Base-by-base conservation (phyloP, 208 protist species). In the Leishmania tropica region DNA sequence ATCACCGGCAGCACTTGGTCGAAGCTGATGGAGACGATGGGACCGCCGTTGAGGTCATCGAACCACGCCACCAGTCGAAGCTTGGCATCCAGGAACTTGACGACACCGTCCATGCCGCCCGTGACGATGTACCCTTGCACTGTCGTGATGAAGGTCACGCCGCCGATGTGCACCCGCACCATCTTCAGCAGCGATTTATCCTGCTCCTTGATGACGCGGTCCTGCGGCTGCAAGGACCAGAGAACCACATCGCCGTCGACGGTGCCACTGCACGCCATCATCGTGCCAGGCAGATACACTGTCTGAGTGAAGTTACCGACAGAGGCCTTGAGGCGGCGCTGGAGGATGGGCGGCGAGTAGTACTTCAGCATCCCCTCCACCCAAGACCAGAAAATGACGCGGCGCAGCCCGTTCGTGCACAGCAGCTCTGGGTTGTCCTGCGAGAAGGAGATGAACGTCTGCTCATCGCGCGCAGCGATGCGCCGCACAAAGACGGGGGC, bases 61-160 rank as follows among this genome's bases (percentile, higher is more conserved):
- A 99, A 99, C 98, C 98, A 99, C 68, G 96, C 96, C 21, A 98
- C 93, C 28, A 99, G 84, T 13, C 97, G 87, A 53, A 99, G 91
- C 83, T 99, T 96, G 24, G 90, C 80, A 83, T 99, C 98, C 56
- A 98, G 96, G 78, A 99, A 99, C 75, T 96, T 93, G 28, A 99
- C 96, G 78, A 94, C 89, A n/a, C 98, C 98, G 80, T 99, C 97
- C 78, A 96, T 92, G 72, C 97, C 97, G 45, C 97, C 98, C 0
- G 96, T 99, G 65, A 99, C 96, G 62, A 99, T 95, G 89, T 96
- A 97, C 47, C 88, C 84, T 8, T 80, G 86, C 53, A 93, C 85
- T 48, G 86, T 87, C 24, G 90, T 93, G 75, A 99, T 75, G 79
- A 93, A 96, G 42, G 96, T 97, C 17, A 99, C 91, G 40, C 83